These are phyloP conservation scores for Hypoxylon fuscum DNA, from an alignment of 495 filamentous ascomycete species.

Conservation along the genomic window DNA sequence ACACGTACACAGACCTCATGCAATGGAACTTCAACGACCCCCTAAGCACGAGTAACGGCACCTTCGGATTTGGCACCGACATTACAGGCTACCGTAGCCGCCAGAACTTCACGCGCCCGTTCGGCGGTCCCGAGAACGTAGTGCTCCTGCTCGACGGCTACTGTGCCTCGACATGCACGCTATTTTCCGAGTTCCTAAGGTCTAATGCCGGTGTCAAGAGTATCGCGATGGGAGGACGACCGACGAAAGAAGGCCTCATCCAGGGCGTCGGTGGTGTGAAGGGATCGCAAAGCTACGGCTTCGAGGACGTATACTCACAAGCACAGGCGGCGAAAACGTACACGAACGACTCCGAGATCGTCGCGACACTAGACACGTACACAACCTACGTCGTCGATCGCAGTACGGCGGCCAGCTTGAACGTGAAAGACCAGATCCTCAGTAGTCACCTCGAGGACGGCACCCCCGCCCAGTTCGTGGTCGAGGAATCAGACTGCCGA, in stretches of 20 bases:
- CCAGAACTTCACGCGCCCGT: conserved; percentile 54
- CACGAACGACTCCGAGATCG: conserved; percentile 44
- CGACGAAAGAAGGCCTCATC: conserved; percentile 61
- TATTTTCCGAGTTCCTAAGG: conserved; percentile 66
- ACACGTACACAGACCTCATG: conserved; percentile 49
- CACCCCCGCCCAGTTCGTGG: conserved; percentile 60
- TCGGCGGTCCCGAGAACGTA: conserved; percentile 52
- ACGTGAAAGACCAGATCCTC: conserved; percentile 55
- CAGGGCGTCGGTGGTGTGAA: conserved; percentile 70
- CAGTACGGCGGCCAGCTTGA: conserved; percentile 44
- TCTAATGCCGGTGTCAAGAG: conserved; percentile 65
- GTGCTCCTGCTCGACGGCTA: conserved; percentile 66
- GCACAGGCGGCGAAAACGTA: conserved; percentile 43
- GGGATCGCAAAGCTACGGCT: conserved; percentile 53
- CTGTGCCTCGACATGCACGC: conserved; percentile 71
- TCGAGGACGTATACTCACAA: conserved; percentile 41
- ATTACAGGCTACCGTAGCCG: conserved; percentile 55
- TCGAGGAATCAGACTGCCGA: conserved; percentile 63
- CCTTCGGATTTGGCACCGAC: conserved; percentile 50
- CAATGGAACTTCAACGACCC: conserved; percentile 53
- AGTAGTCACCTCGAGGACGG: conserved; percentile 46
- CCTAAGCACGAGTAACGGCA: conserved; percentile 49
- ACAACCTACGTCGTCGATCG: conserved; percentile 51
- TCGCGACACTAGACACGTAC: conserved; percentile 61
- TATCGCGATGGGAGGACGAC: conserved; percentile 69